phyloP scores from a whole-genome alignment of 2,329 filamentous ascomycete genomes.

The Arthrobotrys sphaeroides region DNA sequence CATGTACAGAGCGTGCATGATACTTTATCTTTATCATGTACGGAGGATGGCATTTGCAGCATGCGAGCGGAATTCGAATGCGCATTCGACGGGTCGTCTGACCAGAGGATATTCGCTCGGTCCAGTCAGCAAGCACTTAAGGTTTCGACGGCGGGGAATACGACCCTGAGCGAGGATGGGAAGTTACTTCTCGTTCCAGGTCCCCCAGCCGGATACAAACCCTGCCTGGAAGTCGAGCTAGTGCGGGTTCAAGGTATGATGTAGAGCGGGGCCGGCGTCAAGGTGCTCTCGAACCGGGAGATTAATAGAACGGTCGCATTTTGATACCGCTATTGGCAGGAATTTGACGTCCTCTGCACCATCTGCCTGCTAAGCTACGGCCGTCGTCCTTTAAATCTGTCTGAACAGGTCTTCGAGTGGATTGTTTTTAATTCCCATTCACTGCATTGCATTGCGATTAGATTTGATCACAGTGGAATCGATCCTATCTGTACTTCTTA shows the following conservation, averaged over 20 bases:
- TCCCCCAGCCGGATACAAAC: background rate
- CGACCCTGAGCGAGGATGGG: background rate
- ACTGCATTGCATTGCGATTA: too few relatives aligned
- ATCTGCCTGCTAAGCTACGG: too few relatives aligned
- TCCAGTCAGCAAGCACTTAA: too few relatives aligned
- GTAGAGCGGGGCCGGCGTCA: background rate
- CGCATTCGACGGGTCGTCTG: background rate
- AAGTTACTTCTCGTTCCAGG: background rate
- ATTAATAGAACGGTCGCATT: background rate
- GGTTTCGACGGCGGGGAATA: background rate
- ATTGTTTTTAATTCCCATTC: too few relatives aligned
- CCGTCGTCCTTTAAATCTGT: too few relatives aligned
- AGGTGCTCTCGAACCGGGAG: background rate
- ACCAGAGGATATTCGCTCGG: background rate
- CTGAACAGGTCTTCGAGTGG: too few relatives aligned
- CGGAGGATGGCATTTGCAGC: too few relatives aligned
- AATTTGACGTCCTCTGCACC: background rate
- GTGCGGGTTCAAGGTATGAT: slow-evolving; percentile 11
- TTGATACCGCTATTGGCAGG: slow-evolving; percentile 9
- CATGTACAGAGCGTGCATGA: background rate
- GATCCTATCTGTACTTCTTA: too few relatives aligned
- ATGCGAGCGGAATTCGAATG: background rate
- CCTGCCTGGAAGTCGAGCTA: background rate
- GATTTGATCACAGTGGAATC: too few relatives aligned
- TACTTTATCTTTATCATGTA: too few relatives aligned